Evolutionary conservation across 768 basidiomycete species (phyloP).

Genomic region (Coprinopsis cinerea): DNA sequence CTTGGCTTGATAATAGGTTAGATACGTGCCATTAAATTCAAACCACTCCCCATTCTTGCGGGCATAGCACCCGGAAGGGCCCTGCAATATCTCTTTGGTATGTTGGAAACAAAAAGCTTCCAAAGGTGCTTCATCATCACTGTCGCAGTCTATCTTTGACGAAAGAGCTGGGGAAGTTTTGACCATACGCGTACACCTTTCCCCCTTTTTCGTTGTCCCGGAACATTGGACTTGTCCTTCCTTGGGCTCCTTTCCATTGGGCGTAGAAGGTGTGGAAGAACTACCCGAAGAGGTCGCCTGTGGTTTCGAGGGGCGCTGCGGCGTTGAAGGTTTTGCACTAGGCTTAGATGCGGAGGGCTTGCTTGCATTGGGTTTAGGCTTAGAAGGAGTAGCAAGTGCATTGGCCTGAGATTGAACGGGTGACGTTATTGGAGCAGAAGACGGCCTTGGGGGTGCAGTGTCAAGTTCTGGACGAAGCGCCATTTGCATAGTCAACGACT

Average conservation of each 20-base stretch:
- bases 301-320: slow-evolving; percentile 7
- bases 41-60: slow-evolving; percentile 46
- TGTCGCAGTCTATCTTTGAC: slow-evolving; percentile 21
- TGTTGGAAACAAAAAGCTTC: slow-evolving; percentile 62
- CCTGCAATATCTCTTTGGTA: slow-evolving; percentile 41
- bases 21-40: slow-evolving; percentile 46
- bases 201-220: slow-evolving; percentile 59
- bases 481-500: slow-evolving; percentile 37
- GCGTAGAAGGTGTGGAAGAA: slow-evolving; percentile 4
- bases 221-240: slow-evolving; percentile 44
- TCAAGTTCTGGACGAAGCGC: slow-evolving; percentile 23
- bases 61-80: slow-evolving; percentile 52
- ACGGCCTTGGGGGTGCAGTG: slow-evolving; percentile 13
- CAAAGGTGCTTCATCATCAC: slow-evolving; percentile 25
- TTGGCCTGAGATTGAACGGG: neutral
- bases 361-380: slow-evolving; percentile 9
- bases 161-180: slow-evolving; percentile 32
- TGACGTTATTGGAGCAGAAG: slow-evolving; percentile 12
- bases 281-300: slow-evolving; percentile 2
- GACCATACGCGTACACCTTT: slow-evolving; percentile 55
- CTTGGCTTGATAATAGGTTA: neutral
- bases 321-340: neutral
- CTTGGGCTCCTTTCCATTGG: slow-evolving; percentile 12
- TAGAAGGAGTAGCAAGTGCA: slow-evolving; percentile 13
- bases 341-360: neutral